Percentiles rank a stretch among this genome's conserved stretches.
These are phyloP conservation scores for Dissophora ornata DNA, from an alignment of 192 early-diverging fungal species.

Conservation along the genomic window DNA sequence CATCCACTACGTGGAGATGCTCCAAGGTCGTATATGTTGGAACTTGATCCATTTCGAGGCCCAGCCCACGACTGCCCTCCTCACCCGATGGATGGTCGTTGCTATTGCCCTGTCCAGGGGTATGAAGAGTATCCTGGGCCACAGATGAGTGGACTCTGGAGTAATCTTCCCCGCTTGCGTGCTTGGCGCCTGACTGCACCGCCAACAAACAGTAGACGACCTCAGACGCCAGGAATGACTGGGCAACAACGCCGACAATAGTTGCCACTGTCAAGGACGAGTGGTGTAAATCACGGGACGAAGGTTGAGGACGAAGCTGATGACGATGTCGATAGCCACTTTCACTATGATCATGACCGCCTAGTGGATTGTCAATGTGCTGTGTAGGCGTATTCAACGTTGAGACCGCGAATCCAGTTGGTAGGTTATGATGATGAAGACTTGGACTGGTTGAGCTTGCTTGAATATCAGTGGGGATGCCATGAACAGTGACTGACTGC, in stretches of 20 bases:
- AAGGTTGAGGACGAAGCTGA: slow-evolving; percentile 28
- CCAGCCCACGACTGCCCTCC: neutral
- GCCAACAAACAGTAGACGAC: slow-evolving; percentile 27
- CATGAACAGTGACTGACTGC: slow-evolving; percentile 2
- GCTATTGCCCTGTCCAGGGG: neutral
- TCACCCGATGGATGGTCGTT: neutral
- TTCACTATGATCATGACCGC: neutral
- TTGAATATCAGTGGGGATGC: neutral
- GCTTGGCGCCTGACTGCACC: slow-evolving; percentile 25
- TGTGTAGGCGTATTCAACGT: slow-evolving; percentile 7
- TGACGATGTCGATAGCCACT: no score
- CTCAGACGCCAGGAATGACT: slow-evolving; percentile 20
- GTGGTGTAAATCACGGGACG: slow-evolving; percentile 40
- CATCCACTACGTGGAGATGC: neutral
- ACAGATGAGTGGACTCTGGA: slow-evolving; percentile 1
- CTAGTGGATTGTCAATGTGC: slow-evolving; percentile 33
- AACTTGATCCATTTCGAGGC: neutral
- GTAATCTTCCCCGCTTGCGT: neutral
- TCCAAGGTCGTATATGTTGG: neutral
- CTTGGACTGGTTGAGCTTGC: slow-evolving; percentile 12
- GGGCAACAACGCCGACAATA: slow-evolving; percentile 30
- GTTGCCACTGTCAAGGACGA: slow-evolving; percentile 33
- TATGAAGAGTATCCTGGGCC: neutral
- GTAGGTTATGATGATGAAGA: slow-evolving; percentile 18
- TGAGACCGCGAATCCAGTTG: slow-evolving; percentile 14